Conservation (phyloP, 345 rosid genomes). For the Abelmoschus esculentus region DNA sequence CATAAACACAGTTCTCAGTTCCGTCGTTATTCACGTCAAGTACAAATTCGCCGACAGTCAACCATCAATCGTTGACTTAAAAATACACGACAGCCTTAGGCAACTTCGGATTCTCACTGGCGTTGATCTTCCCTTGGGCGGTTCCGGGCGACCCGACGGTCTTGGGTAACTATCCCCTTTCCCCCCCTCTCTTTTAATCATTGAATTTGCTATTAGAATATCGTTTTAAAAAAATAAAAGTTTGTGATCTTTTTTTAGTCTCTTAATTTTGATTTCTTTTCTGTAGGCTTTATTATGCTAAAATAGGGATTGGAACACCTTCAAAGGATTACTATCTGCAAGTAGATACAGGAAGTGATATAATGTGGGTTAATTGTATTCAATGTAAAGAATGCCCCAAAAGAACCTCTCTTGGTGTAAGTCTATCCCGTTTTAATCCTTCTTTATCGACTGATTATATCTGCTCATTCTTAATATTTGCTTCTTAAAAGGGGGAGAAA, state of each 20-base stretch:
- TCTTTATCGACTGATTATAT: not conserved
- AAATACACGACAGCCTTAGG: slow-evolving; percentile 50
- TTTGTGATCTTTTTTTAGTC: not conserved
- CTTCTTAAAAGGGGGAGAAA: no score
- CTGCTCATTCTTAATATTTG: not conserved
- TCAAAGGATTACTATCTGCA: slow-evolving; percentile 89
- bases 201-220: not conserved
- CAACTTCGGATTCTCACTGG: slow-evolving; percentile 63
- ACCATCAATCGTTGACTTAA: slow-evolving; percentile 40
- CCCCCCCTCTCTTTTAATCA: not conserved
- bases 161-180: slow-evolving; percentile 34
- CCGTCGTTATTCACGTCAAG: slow-evolving; percentile 54
- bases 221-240: not conserved
- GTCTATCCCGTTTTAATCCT: slow-evolving; percentile 7
- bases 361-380: slow-evolving; percentile 94
- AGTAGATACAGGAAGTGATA: slow-evolving; percentile 93
- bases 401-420: slow-evolving; percentile 86
- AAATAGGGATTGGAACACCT: slow-evolving; percentile 88
- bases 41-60: slow-evolving; percentile 42
- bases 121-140: slow-evolving; percentile 69
- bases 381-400: slow-evolving; percentile 74
- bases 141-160: slow-evolving; percentile 50
- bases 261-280: not conserved
- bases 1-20: not conserved
- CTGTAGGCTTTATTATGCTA: slow-evolving; percentile 76